Conservation (phyloP, 2,329 filamentous ascomycete species). For the Colletotrichum sp. region DNA sequence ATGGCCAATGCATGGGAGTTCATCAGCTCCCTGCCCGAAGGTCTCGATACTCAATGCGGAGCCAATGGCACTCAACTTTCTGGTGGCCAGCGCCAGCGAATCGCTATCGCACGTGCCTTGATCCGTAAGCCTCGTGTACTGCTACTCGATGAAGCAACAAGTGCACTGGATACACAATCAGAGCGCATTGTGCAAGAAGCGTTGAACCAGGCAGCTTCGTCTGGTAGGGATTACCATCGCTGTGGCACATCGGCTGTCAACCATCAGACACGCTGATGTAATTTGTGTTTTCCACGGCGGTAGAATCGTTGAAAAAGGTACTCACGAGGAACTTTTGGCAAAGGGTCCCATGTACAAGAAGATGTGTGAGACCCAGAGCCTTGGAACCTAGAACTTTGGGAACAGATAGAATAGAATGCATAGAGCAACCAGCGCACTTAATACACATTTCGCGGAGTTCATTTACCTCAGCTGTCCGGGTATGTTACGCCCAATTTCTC, state of each 20-base stretch:
- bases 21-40: constrained; percentile 39
- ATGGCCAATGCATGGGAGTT: constrained; percentile 57
- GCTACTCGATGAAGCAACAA: constrained; percentile 76
- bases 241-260: constrained; percentile 66
- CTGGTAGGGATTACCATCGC: constrained; percentile 60
- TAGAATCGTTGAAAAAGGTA: constrained; percentile 62
- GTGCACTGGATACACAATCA: constrained; percentile 67
- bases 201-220: constrained; percentile 43
- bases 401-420: not conserved
- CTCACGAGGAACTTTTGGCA: constrained; percentile 61
- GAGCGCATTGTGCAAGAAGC: constrained; percentile 70
- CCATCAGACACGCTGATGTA: constrained; percentile 61
- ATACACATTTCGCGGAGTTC: not conserved
- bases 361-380: constrained; percentile 53
- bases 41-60: constrained; percentile 68
- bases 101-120: constrained; percentile 75
- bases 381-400: constrained; percentile 22
- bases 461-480: not conserved
- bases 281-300: constrained; percentile 61
- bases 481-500: rapidly evolving
- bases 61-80: constrained; percentile 73
- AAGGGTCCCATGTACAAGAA: constrained; percentile 54
- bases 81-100: constrained; percentile 74
- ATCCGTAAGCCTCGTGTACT: constrained; percentile 70
- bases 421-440: not conserved